Percentiles rank a stretch among this genome's conserved stretches.
Conservation (phyloP, 2,329 filamentous ascomycete genomes). For the Trichoderma sp. region DNA sequence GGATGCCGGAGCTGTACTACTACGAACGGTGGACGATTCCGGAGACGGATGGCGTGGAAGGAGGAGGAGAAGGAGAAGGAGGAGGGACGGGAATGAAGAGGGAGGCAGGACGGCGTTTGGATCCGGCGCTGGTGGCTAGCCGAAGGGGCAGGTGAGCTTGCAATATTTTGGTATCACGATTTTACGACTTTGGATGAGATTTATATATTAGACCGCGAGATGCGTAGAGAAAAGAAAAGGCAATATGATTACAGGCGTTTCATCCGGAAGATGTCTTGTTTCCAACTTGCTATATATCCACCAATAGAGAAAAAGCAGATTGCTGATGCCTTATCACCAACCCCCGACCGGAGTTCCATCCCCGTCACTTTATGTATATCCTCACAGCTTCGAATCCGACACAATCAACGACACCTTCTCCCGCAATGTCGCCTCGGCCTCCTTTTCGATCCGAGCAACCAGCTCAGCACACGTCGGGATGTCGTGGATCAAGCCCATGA, state of each 20-base stretch:
- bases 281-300: too few species aligned
- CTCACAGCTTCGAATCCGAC: slow-evolving; percentile 61
- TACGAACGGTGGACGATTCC: slow-evolving; percentile 11
- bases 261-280: too few species aligned
- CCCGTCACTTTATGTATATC: background rate
- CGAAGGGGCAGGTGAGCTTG: background rate
- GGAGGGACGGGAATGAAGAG: background rate
- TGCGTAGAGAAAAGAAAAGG: too few species aligned
- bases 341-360: too few species aligned
- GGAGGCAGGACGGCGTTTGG: slow-evolving; percentile 14
- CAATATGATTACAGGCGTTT: too few species aligned
- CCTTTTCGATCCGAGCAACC: slow-evolving; percentile 72
- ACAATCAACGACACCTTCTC: slow-evolving; percentile 60
- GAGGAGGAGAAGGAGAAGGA: too few species aligned
- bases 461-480: slow-evolving; percentile 74
- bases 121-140: slow-evolving; percentile 13
- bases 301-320: background rate
- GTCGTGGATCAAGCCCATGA: slow-evolving; percentile 86
- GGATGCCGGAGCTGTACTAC: slow-evolving; percentile 34
- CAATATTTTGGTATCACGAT: too few species aligned
- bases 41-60: background rate
- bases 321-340: background rate
- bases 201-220: too few species aligned
- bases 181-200: too few species aligned
- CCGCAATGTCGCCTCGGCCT: slow-evolving; percentile 68